Percentiles rank a stretch among this genome's conserved stretches.
These are phyloP conservation scores for Neurospora sp. DNA, from an alignment of 495 filamentous ascomycete genomes.

Conservation along the genomic window DNA sequence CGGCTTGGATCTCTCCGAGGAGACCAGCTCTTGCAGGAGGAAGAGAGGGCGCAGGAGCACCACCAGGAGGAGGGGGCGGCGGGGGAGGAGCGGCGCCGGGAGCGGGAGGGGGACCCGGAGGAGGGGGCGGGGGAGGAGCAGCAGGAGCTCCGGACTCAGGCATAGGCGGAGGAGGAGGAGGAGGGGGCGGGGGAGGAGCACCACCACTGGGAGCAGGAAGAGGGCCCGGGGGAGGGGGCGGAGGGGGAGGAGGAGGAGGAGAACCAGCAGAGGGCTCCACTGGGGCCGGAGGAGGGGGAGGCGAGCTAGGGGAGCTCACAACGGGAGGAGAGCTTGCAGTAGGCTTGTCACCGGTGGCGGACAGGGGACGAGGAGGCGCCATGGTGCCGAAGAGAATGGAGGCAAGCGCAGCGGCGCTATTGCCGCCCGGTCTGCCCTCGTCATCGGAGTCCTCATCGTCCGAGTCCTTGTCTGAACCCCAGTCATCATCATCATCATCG, in stretches of 20 bases:
- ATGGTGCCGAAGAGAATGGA: conserved; percentile 95
- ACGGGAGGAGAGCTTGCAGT: conserved; percentile 35
- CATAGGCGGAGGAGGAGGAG: conserved; percentile 37
- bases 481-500: conserved; percentile 61
- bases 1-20: conserved; percentile 70
- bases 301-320: conserved; percentile 25
- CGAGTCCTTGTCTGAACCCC: conserved; percentile 76
- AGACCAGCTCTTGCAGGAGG: conserved; percentile 45
- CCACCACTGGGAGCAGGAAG: conserved; percentile 33
- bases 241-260: conserved; percentile 27
- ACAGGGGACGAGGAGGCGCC: conserved; percentile 84
- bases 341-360: conserved; percentile 64
- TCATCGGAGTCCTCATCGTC: conserved; percentile 57
- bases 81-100: conserved; percentile 44
- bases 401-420: conserved; percentile 81
- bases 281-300: conserved; percentile 25
- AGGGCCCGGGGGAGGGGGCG: conserved; percentile 36
- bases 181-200: conserved; percentile 37
- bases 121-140: conserved; percentile 38
- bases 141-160: conserved; percentile 27
- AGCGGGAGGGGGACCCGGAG: conserved; percentile 45
- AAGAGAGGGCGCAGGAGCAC: conserved; percentile 20
- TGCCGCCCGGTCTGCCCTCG: conserved; percentile 62
- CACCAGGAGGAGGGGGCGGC: conserved; percentile 39
- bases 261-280: conserved; percentile 1